A percentile compares a stretch with the other conserved stretches of the same genome.
These are phyloP conservation scores for Fusarium sterilihyphosum DNA, from an alignment of 2,329 filamentous ascomycete genomes.

Conservation along the genomic window DNA sequence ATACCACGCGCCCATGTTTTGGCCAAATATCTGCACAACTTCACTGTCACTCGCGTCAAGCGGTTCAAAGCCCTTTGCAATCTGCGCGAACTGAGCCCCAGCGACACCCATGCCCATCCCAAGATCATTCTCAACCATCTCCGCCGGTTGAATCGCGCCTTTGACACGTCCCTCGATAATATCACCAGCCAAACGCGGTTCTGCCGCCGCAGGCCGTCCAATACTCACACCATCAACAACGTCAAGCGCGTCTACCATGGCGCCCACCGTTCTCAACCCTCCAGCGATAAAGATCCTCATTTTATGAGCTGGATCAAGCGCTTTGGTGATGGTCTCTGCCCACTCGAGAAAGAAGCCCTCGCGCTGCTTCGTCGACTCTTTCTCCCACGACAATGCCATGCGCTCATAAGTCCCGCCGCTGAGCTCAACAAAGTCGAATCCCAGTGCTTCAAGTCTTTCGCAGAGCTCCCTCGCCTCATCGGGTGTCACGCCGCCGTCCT, in stretches of 20 bases:
- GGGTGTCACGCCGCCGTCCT: slow-evolving; percentile 61
- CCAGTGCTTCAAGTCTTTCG: slow-evolving; percentile 56
- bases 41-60: slow-evolving; percentile 38
- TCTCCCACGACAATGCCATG: slow-evolving; percentile 59
- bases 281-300: slow-evolving; percentile 68
- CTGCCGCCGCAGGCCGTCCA: slow-evolving; percentile 49
- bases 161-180: slow-evolving; percentile 39
- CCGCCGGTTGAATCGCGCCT: slow-evolving; percentile 27
- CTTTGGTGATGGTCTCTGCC: slow-evolving; percentile 59
- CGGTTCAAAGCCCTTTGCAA: slow-evolving; percentile 39
- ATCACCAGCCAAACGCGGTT: slow-evolving; percentile 46
- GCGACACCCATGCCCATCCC: slow-evolving; percentile 6
- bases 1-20: slow-evolving; percentile 38
- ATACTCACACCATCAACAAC: slow-evolving; percentile 69
- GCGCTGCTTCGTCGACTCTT: slow-evolving; percentile 63
- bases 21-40: slow-evolving; percentile 30
- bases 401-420: slow-evolving; percentile 68
- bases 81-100: slow-evolving; percentile 33
- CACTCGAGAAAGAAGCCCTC: slow-evolving; percentile 71
- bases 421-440: slow-evolving; percentile 68
- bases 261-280: slow-evolving; percentile 63
- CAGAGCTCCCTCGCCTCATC: slow-evolving; percentile 61
- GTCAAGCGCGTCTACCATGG: slow-evolving; percentile 66
- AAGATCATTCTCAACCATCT: slow-evolving; percentile 26
- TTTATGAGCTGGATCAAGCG: slow-evolving; percentile 47